Base-by-base conservation (phyloP, 208 protist genomes). In the Cochliopodium minus region DNA sequence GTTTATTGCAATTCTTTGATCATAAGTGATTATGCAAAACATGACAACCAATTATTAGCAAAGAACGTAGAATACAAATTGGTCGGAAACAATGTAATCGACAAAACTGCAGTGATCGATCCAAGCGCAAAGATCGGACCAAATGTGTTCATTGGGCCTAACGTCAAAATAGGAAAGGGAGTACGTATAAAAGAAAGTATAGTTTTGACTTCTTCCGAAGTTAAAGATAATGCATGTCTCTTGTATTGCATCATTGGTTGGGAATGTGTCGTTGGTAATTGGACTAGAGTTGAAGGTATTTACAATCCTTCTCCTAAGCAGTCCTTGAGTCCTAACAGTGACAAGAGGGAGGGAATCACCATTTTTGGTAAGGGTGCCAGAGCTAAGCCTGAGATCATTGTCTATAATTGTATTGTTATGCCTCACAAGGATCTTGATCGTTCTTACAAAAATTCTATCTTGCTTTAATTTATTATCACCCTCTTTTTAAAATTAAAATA, bases 301-400 rank as follows among this genome's bases (percentile, higher is more conserved):
- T n/a, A n/a, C n/a, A n/a, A n/a, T n/a, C n/a, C n/a, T n/a, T 32
- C 25, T 10, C 43, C 43, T 30, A 22, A 6, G 2, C 2, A 3
- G 5, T 30, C 2, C 17, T 6, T 48, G 1, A 48, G 2, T n/a
- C 6, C 6, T 6, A 5, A 5, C 4, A 25, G 7, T 48, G 59
- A 69, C 5, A 64, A 58, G 25, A 35, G 50, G 39, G 57, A 89
- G 53, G 81, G 84, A 57, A 73, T 82, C 28, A 80, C 83, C 13
- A 88, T 96, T 17, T 64, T 95, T 1, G 91, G 90, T 33, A 78
- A 93, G 45, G 88, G 94, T 54, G 90, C 95, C 0, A 66, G 80
- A 30, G 66, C 95, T 17, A 72, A 72, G 29, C 75, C 86, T 50
- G 84, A 87, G 71, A 34, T 90, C n/a, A 76, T 82, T 53, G 59